Evolutionary conservation across 768 basidiomycete species (phyloP), one percentile per base, ranked within the genome.

Genomic region (Grammothele lineata): DNA sequence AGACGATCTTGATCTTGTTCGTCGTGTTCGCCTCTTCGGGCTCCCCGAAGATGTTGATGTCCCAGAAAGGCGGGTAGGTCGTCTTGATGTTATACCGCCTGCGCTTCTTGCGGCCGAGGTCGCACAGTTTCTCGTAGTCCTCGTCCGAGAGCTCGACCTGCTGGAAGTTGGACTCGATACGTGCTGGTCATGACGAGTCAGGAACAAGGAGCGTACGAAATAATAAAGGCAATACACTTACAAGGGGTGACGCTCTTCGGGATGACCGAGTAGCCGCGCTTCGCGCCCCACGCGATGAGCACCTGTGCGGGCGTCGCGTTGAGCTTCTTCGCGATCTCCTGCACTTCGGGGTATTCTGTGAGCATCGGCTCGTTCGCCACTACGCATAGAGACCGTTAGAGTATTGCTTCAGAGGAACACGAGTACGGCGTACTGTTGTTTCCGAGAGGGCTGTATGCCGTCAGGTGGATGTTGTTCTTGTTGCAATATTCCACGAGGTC

Each of bases 251-350:
- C 86, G 45, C 80, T 82, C 75, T 93, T 92, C 15, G 91, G 91
- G 57, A 92, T 89, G 51, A 92, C 85, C 8, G 81, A 82, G 64
- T 81, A 84, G 11, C 89, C 91, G 34, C 88, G 77, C 56, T 81
- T 62, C 30, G 67, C 77, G 11, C 80, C 85, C 89, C 89, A 94
- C 0, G 88, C 87, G 50, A 95, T 68, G 45, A 93, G 73, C 30
- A 93, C 84, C 64, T 93, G 87, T 0, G 89, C 91, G 2, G 87
- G 70, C 1, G 84, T 83, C 4, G 80, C 84, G 26, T 70, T 68
- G 27, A 85, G 72, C 57, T 71, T 73, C 50, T 78, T 64, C 18
- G 88, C 89, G 38, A 92, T 73, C 45, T 75, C 75, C 37, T 72
- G 57, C 21, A 93, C 76, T 37, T 69, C 70, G 4, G 78, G 64